phyloP scores from a whole-genome alignment of 306 rosid species.

The apple (Malus domestica) region DNA sequence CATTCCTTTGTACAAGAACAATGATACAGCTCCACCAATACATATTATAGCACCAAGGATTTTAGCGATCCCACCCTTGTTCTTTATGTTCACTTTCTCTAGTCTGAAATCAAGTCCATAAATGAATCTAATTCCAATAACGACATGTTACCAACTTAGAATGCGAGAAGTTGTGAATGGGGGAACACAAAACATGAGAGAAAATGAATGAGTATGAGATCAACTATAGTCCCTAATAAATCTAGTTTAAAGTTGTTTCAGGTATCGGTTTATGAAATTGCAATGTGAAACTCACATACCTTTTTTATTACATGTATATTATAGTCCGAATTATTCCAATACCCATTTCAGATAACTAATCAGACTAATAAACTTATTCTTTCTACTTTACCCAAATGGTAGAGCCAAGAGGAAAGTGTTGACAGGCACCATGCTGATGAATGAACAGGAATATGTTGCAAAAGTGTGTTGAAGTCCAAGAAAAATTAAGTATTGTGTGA shows the following conservation, averaged over 20 bases:
- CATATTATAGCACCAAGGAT: constrained; percentile 48
- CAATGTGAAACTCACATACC: no score
- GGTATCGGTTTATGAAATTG: no score
- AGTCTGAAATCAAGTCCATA: constrained; percentile 31
- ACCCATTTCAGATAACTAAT: background rate
- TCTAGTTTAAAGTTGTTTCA: no score
- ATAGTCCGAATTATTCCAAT: background rate
- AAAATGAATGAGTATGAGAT: background rate
- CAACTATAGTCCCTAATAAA: no score
- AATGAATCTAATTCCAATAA: background rate
- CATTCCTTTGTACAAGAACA: constrained; percentile 64
- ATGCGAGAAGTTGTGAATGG: background rate
- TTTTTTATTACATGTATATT: no score
- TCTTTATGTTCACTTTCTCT: constrained; percentile 60
- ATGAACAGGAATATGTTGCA: constrained; percentile 77
- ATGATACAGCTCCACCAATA: constrained; percentile 52
- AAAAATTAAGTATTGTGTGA: constrained; percentile 57
- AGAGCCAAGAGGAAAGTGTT: constrained; percentile 69
- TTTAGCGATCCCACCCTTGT: constrained; percentile 63
- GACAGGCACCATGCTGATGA: constrained; percentile 76
- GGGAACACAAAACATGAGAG: background rate
- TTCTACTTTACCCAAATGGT: constrained; percentile 58
- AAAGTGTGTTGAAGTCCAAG: constrained; percentile 73
- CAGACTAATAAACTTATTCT: no score
- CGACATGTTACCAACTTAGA: background rate